Conservation (phyloP, 2,329 filamentous ascomycete species). For the Aspergillus sclerotialis region DNA sequence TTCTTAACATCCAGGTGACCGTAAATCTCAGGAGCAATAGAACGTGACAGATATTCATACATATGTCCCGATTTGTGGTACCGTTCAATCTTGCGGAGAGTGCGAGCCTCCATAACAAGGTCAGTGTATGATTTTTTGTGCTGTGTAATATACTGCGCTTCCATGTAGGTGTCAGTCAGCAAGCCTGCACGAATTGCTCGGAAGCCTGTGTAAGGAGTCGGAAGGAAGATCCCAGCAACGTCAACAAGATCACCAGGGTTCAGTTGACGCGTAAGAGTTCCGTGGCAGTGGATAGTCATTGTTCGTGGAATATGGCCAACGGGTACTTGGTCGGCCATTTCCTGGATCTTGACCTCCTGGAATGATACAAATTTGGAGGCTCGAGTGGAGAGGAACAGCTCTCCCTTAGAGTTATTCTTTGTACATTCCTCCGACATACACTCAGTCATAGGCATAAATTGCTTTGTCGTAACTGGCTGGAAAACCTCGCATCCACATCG, state of each 20-base stretch:
- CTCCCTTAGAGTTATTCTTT: constrained; percentile 83
- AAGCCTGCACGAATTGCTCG: constrained; percentile 92
- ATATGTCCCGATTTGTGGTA: constrained; percentile 81
- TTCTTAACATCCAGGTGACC: constrained; percentile 98
- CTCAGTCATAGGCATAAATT: constrained; percentile 77
- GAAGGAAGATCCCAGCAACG: constrained; percentile 89
- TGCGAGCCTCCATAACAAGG: constrained; percentile 71
- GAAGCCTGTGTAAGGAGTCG: constrained; percentile 98
- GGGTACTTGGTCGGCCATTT: constrained; percentile 98
- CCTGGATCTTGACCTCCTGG: constrained; percentile 97
- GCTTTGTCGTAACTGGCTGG: constrained; percentile 86
- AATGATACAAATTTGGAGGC: constrained; percentile 96
- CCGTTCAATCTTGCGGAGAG: constrained; percentile 77
- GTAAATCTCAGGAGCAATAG: constrained; percentile 95
- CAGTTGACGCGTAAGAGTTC: constrained; percentile 74
- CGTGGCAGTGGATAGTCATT: constrained; percentile 82
- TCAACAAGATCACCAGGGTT: constrained; percentile 94
- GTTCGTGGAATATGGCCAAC: constrained; percentile 95
- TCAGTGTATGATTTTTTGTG: constrained; percentile 98
- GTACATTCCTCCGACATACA: constrained; percentile 89
- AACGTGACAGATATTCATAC: constrained; percentile 91
- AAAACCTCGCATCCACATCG: constrained; percentile 96
- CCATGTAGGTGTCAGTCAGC: constrained; percentile 94
- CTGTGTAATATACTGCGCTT: constrained; percentile 86
- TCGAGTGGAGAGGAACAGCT: constrained; percentile 88